Conservation (phyloP, 192 early-diverging fungal genomes). For the Kickxella alabastrina region DNA sequence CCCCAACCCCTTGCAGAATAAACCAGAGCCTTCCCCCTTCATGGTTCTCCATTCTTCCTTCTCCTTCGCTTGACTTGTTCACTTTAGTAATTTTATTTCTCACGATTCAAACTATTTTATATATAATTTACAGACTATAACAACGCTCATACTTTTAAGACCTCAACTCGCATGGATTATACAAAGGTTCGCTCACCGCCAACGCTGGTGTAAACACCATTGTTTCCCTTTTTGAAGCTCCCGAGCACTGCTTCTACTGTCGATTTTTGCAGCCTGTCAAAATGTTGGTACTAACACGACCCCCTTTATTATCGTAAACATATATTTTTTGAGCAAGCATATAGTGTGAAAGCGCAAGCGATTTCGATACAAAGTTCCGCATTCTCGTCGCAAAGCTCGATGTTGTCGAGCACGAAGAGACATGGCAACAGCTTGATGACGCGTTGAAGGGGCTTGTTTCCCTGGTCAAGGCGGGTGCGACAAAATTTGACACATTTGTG, state of each 20-base stretch:
- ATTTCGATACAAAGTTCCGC: conserved; percentile 49
- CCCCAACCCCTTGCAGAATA: too few species aligned
- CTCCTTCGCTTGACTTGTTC: too few species aligned
- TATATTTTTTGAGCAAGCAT: neutral
- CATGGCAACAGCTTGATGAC: conserved; percentile 62
- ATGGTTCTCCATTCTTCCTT: too few species aligned
- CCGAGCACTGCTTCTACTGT: too few species aligned
- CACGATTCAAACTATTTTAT: neutral
- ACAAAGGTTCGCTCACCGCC: too few species aligned
- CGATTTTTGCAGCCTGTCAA: too few species aligned
- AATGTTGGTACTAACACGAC: too few species aligned
- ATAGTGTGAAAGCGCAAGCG: conserved; percentile 47
- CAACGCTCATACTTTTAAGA: too few species aligned
- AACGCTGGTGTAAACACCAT: neutral
- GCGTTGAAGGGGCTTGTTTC: conserved; percentile 52
- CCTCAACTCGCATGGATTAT: too few species aligned
- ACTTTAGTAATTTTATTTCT: neutral
- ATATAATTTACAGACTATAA: too few species aligned
- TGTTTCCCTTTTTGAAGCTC: neutral
- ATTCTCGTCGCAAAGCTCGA: conserved; percentile 38
- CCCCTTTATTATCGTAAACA: neutral
- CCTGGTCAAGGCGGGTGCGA: conserved; percentile 45
- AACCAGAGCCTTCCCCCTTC: too few species aligned
- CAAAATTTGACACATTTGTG: conserved; percentile 47
- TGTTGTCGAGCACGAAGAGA: conserved; percentile 62